These are phyloP conservation scores for Ophiostoma sp. DNA, from an alignment of 2,329 filamentous ascomycete species.

Conservation along the genomic window DNA sequence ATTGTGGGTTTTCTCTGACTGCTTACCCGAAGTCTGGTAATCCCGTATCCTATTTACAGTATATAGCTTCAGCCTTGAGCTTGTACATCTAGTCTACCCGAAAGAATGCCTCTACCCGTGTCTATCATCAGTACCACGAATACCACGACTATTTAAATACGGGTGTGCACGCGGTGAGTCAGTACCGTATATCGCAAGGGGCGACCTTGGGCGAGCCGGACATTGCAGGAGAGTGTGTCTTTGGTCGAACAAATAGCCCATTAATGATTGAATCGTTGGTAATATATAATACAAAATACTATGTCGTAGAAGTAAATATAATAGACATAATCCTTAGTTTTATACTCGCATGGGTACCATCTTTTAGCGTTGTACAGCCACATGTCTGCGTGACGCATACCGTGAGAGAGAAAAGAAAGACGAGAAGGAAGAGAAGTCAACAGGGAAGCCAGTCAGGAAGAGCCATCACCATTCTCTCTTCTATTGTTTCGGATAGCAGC, in stretches of 20 bases:
- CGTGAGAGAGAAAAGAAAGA: background rate
- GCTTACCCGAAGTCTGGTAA: background rate
- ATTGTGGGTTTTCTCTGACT: background rate
- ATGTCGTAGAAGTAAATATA: too few species aligned
- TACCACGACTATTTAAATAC: background rate
- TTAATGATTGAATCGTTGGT: background rate
- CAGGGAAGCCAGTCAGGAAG: background rate
- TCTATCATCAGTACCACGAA: background rate
- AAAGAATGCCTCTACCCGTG: background rate
- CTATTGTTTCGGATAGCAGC: background rate
- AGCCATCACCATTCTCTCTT: background rate
- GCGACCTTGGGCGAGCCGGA: conserved; percentile 3
- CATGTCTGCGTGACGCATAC: background rate
- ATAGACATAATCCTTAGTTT: background rate
- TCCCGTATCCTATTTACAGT: background rate
- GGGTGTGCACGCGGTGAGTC: background rate
- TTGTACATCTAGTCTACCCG: background rate
- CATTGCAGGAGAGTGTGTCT: conserved; percentile 16
- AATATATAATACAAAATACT: background rate
- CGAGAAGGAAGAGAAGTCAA: background rate
- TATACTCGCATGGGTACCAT: background rate
- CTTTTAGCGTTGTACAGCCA: background rate
- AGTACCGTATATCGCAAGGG: background rate
- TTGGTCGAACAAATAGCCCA: background rate
- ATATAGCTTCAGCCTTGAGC: background rate